Conservation (phyloP, 768 basidiomycete species). For the Mycena capillaripes region DNA sequence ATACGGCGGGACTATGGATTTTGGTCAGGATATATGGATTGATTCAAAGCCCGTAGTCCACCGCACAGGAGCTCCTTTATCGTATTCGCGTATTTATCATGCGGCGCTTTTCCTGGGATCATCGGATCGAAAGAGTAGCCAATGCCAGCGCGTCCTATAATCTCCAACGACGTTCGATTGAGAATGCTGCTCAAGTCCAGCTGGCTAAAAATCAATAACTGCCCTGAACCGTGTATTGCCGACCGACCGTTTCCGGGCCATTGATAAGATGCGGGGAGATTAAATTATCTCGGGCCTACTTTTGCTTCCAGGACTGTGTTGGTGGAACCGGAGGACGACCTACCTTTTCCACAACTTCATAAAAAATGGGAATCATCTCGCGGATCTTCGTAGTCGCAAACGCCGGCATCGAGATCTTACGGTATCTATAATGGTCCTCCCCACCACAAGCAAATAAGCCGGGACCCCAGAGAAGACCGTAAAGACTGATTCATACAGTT, state of each 20-base stretch:
- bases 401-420: constrained; percentile 10
- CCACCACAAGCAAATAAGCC: not conserved
- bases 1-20: not conserved
- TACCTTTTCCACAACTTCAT: constrained; percentile 10
- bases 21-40: not conserved
- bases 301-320: not conserved
- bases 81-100: not conserved
- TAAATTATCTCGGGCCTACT: constrained; percentile 2
- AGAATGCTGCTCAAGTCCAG: constrained; percentile 10
- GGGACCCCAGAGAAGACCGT: not conserved
- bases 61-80: not conserved
- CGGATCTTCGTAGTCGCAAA: constrained; percentile 2
- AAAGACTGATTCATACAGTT: not conserved
- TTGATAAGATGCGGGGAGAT: not conserved
- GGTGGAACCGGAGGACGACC: too few relatives aligned
- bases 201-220: not conserved
- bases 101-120: not conserved
- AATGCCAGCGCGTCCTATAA: constrained; percentile 3
- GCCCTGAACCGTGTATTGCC: not conserved
- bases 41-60: too few relatives aligned
- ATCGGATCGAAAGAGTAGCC: constrained; percentile 20
- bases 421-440: not conserved
- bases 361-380: constrained; percentile 7
- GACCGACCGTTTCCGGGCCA: not conserved
- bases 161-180: not conserved